A percentile compares a stretch with the other conserved stretches of the same genome.
Conservation (phyloP, 2,329 filamentous ascomycete species). For the Diaporthe sp. region DNA sequence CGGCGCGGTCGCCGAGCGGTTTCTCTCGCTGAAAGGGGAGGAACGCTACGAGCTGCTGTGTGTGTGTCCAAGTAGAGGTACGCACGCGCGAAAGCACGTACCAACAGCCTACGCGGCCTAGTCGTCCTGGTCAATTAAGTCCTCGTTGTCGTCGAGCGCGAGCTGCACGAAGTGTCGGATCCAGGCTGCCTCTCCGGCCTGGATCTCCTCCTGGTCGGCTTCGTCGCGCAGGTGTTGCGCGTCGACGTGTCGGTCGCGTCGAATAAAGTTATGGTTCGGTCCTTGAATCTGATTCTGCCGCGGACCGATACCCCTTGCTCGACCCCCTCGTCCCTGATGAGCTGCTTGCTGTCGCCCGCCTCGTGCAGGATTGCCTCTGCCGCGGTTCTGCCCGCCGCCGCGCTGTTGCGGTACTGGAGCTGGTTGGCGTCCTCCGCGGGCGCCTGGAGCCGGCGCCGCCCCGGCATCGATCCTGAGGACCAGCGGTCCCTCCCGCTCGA, state of each 20-base stretch:
- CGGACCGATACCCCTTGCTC: conserved; percentile 48
- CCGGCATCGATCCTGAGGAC: conserved; percentile 67
- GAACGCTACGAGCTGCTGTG: not conserved
- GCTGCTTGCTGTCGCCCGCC: conserved; percentile 40
- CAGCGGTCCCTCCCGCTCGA: conserved; percentile 70
- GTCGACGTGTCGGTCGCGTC: conserved; percentile 32
- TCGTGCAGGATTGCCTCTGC: conserved; percentile 41
- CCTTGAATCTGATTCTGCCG: conserved; percentile 24
- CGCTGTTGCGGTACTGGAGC: conserved; percentile 44
- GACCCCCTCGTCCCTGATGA: conserved; percentile 34
- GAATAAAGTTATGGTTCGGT: conserved; percentile 20
- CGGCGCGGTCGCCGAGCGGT: not conserved
- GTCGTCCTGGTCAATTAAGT: conserved; percentile 59
- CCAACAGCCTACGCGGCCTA: conserved; percentile 42
- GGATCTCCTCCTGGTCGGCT: conserved; percentile 51
- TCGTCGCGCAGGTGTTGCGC: conserved; percentile 31
- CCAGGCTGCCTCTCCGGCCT: conserved; percentile 66
- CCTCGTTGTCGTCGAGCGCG: conserved; percentile 67
- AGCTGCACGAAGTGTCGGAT: conserved; percentile 68
- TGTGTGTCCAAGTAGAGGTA: not conserved
- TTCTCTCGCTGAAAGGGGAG: conserved; percentile 6
- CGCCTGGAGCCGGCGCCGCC: conserved; percentile 48
- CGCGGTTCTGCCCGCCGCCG: conserved; percentile 44
- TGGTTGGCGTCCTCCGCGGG: conserved; percentile 49
- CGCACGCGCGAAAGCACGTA: not conserved